These are phyloP conservation scores for Vinca minor DNA, from an alignment of 257 asterid genomes.

Conservation along the genomic window DNA sequence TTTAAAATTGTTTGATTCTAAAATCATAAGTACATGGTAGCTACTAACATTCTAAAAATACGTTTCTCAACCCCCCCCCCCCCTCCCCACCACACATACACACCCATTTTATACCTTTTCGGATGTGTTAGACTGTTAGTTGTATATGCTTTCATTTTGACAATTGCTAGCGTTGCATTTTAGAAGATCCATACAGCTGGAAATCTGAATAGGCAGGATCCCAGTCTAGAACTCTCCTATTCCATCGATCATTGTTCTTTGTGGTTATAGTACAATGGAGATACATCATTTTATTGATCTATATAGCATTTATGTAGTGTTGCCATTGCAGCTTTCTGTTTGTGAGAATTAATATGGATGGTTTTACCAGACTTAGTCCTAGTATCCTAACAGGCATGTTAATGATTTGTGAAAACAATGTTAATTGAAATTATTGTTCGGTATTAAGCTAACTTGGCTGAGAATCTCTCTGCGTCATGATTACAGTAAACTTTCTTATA, in stretches of 20 bases:
- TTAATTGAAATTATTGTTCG: neutral
- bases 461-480: neutral
- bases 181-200: neutral
- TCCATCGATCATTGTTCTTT: neutral
- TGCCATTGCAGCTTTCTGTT: neutral
- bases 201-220: neutral
- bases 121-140: neutral
- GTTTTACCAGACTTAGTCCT: neutral
- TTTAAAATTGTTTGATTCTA: neutral
- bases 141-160: constrained; percentile 2
- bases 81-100: too few species aligned
- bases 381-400: neutral
- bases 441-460: neutral
- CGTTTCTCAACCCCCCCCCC: too few species aligned
- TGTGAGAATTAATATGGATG: neutral
- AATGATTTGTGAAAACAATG: neutral
- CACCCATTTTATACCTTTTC: neutral
- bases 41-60: neutral
- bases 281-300: neutral
- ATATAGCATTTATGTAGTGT: neutral
- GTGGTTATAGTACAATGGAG: neutral
- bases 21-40: neutral
- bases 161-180: neutral
- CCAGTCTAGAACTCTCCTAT: neutral
- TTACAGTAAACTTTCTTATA: neutral